Evolutionary conservation across 257 asterid genomes (phyloP).

Genomic region (Przewalskia tangutica): DNA sequence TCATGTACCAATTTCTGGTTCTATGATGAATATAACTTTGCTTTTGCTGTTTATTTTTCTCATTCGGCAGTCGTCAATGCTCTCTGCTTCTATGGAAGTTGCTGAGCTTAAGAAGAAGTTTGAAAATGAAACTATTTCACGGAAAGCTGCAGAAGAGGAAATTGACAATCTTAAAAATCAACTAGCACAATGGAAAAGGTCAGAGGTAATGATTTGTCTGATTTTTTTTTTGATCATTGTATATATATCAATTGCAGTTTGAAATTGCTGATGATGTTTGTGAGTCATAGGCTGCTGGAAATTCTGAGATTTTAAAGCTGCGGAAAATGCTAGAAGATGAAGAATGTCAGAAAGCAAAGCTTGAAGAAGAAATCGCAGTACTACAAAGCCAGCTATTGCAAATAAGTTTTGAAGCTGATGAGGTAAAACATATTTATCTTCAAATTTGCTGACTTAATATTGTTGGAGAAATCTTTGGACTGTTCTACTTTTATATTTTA

Average conservation of each 20-base stretch:
- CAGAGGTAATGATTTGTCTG: conserved; percentile 42
- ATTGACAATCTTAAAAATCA: conserved; percentile 41
- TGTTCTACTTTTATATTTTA: not conserved
- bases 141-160: conserved; percentile 69
- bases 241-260: not conserved
- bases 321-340: conserved; percentile 65
- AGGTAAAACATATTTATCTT: conserved; percentile 30
- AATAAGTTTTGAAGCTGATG: conserved; percentile 74
- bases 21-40: not conserved
- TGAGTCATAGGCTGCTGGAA: conserved; percentile 43
- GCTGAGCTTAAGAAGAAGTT: conserved; percentile 47
- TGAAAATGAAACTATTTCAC: conserved; percentile 45
- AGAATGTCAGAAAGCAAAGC: conserved; percentile 39
- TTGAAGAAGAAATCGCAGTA: conserved; percentile 56
- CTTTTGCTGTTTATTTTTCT: not conserved
- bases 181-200: conserved; percentile 40
- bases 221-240: not conserved
- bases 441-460: not conserved
- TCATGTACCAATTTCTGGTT: not conserved
- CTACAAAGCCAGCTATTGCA: conserved; percentile 59
- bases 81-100: conserved; percentile 37
- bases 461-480: not conserved
- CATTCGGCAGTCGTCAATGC: conserved; percentile 31
- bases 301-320: conserved; percentile 52
- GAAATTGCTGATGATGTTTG: conserved; percentile 13